These are phyloP conservation scores for Lanzia echinophila DNA, from an alignment of 2,329 filamentous ascomycete genomes.

Conservation along the genomic window DNA sequence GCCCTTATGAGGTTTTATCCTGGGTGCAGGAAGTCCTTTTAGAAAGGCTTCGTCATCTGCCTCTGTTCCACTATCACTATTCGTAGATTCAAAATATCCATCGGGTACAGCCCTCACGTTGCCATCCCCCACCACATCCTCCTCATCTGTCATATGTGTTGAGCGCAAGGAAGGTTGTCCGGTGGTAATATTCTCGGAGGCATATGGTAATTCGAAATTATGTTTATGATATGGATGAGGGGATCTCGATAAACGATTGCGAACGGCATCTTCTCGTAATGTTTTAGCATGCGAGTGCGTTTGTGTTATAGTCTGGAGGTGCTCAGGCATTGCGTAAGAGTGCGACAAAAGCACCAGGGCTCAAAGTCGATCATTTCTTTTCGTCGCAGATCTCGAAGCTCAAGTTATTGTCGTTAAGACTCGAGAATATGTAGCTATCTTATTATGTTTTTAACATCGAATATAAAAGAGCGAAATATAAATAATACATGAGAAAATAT, in stretches of 20 bases:
- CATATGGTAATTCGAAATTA: constrained; percentile 47
- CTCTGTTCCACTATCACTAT: constrained; percentile 88
- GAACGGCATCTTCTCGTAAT: constrained; percentile 9
- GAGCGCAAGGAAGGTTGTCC: constrained; percentile 22
- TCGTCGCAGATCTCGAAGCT: neutral
- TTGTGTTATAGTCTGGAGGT: constrained; percentile 3
- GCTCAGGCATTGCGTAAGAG: constrained; percentile 8
- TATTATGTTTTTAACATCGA: no score
- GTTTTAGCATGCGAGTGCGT: constrained; percentile 7
- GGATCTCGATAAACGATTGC: constrained; percentile 39
- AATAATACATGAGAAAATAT: no score
- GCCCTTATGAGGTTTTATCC: constrained; percentile 67
- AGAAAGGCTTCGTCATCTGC: constrained; percentile 90
- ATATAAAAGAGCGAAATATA: no score
- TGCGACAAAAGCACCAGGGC: neutral
- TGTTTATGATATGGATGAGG: constrained; percentile 63
- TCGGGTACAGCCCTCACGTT: constrained; percentile 11
- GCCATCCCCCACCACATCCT: constrained; percentile 21
- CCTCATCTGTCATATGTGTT: constrained; percentile 28
- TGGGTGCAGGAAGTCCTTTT: constrained; percentile 77
- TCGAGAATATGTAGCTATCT: no score
- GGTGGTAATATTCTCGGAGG: constrained; percentile 36
- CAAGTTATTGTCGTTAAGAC: neutral
- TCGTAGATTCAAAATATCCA: constrained; percentile 37
- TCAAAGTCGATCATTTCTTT: neutral